Base-by-base conservation (phyloP, 2,329 filamentous ascomycete genomes). In the Aspergillus nomiae region DNA sequence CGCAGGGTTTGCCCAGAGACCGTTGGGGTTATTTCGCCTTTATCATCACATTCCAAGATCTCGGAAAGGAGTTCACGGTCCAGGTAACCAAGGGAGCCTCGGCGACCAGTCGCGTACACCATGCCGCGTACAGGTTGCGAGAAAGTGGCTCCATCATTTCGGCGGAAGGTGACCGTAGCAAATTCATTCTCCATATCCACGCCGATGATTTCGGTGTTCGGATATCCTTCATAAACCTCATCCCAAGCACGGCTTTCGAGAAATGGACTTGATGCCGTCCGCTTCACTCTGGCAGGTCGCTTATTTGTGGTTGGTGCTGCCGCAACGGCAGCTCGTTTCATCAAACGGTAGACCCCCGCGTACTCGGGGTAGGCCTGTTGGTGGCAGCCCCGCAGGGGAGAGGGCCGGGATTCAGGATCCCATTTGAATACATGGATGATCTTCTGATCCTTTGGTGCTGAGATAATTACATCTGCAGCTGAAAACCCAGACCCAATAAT, bases 291-390 rank as follows among this genome's bases (percentile, higher is more conserved):
- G 11, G 36, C 46, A 11, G 68, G 69, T 51, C 70, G 74, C 55
- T 70, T 72, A 30, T 59, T 64, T 45, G 68, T 63, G 6, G 46
- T 53, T 5, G 67, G 28, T 32, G 65, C 56, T 38, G 67, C 67
- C 24, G 71, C 65, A 32, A 76, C 61, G 4, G 76, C 77, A 21
- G 84, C 82, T 10, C 82, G 77, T 72, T 87, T 88, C 86, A 89
- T 88, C 48, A 85, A 77, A 16, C 84, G 80, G 66, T 89, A 88
- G 1, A 89, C 79, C 10, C 82, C 81, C 0, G 86, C 86, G 69
- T 89, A 89, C 65, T 88, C 86, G 0, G 86, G 86, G 68, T 89
- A 89, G 34, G 86, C 86, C 51, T 85, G 82, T 54, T 85, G 83
- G 68, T 89, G 86, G 63, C 86, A 88, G 43, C 82, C 82, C 24